phyloP scores from a whole-genome alignment of 306 rosid genomes.

The Sophora flavescens region DNA sequence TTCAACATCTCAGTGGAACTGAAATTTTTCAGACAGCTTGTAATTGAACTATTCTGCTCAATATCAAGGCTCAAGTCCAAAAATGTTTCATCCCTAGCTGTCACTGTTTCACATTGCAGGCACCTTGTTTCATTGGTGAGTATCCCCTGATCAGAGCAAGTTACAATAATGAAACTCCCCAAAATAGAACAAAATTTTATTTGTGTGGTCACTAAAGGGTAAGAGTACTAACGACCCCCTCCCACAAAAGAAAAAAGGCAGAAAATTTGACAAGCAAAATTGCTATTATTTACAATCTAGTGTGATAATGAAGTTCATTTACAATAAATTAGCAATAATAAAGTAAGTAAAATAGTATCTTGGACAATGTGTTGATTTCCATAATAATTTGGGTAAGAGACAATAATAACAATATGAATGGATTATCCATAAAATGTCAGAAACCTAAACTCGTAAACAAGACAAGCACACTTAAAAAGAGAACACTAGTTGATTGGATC shows the following conservation, averaged over 20 bases:
- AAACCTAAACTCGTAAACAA: constrained; percentile 20
- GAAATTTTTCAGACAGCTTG: constrained; percentile 98
- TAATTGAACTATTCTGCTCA: constrained; percentile 98
- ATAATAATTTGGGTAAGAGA: constrained; percentile 24
- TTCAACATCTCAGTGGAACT: constrained; percentile 98
- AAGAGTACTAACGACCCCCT: constrained; percentile 21
- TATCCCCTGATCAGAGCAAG: constrained; percentile 80
- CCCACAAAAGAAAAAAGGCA: neutral
- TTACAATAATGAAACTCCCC: constrained; percentile 51
- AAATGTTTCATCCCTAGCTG: constrained; percentile 98
- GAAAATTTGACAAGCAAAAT: constrained; percentile 2
- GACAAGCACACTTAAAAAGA: constrained; percentile 14
- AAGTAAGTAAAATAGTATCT: constrained; percentile 16
- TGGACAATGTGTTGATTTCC: constrained; percentile 22
- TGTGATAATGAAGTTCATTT: constrained; percentile 16
- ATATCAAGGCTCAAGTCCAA: constrained; percentile 98
- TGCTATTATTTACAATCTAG: constrained; percentile 3
- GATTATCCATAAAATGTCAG: constrained; percentile 39
- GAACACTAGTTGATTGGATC: constrained; percentile 13
- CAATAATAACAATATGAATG: constrained; percentile 41
- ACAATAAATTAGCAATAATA: constrained; percentile 3
- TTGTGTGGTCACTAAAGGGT: constrained; percentile 2
- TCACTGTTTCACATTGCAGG: constrained; percentile 96
- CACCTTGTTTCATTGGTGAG: constrained; percentile 99
- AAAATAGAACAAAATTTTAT: constrained; percentile 8